These are phyloP conservation scores for Clonostachys byssicola DNA, from an alignment of 2,329 filamentous ascomycete genomes.

Conservation along the genomic window DNA sequence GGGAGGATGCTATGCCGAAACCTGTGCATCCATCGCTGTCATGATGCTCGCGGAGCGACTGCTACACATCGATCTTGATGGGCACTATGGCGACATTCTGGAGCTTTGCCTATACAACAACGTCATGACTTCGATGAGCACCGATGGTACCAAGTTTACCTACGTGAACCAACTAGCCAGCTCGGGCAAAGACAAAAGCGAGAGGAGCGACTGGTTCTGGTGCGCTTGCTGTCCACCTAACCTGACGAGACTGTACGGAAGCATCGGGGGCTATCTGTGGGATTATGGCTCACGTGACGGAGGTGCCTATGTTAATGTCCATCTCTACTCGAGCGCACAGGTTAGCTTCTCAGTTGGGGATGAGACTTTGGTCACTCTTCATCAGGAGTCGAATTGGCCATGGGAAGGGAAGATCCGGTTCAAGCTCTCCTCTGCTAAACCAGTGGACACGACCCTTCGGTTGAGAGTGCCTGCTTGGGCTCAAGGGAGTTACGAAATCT, in stretches of 20 bases:
- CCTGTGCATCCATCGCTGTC: slow-evolving; percentile 54
- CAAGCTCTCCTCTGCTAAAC: slow-evolving; percentile 18
- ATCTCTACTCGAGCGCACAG: slow-evolving; percentile 49
- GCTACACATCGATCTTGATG: slow-evolving; percentile 46
- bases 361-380: slow-evolving; percentile 26
- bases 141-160: slow-evolving; percentile 52
- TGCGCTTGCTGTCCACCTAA: slow-evolving; percentile 60
- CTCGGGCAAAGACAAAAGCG: slow-evolving; percentile 41
- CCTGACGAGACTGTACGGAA: slow-evolving; percentile 49
- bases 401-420: slow-evolving; percentile 50
- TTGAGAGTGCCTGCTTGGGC: slow-evolving; percentile 54
- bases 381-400: slow-evolving; percentile 51
- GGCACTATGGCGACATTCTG: slow-evolving; percentile 52
- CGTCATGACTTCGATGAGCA: slow-evolving; percentile 52
- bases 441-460: slow-evolving; percentile 29
- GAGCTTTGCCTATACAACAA: slow-evolving; percentile 59
- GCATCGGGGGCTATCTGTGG: slow-evolving; percentile 54
- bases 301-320: slow-evolving; percentile 40
- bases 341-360: slow-evolving; percentile 29
- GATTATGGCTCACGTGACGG: slow-evolving; percentile 22
- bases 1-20: slow-evolving; percentile 59
- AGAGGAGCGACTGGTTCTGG: slow-evolving; percentile 53
- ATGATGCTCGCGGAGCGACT: slow-evolving; percentile 57
- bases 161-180: slow-evolving; percentile 59
- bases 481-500: slow-evolving; percentile 19